A percentile compares a stretch with the other conserved stretches of the same genome.
phyloP scores from a whole-genome alignment of 352 stramenopile species.

The Globisporangium nodosum region DNA sequence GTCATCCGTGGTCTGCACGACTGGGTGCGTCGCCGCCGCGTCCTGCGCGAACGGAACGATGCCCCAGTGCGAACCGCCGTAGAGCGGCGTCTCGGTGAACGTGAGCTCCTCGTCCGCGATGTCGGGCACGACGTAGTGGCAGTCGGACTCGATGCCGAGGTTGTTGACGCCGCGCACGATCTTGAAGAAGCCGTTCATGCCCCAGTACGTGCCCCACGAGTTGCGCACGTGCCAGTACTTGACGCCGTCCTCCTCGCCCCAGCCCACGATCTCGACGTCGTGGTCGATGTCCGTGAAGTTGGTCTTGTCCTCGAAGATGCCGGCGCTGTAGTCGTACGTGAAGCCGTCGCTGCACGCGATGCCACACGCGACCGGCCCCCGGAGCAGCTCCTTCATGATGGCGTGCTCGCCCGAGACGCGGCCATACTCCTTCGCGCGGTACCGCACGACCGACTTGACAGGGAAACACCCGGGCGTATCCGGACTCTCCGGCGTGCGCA shows the following conservation, averaged over 20 bases:
- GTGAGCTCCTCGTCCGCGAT: constrained; percentile 46
- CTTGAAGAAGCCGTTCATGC: constrained; percentile 96
- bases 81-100: constrained; percentile 51
- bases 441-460: constrained; percentile 75
- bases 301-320: constrained; percentile 89
- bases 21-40: constrained; percentile 69
- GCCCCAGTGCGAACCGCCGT: constrained; percentile 52
- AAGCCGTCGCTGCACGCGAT: constrained; percentile 89
- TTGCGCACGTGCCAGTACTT: constrained; percentile 98
- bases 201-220: constrained; percentile 93
- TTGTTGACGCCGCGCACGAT: constrained; percentile 92
- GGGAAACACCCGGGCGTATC: constrained; percentile 48
- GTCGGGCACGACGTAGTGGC: constrained; percentile 73
- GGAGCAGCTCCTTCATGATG: constrained; percentile 80
- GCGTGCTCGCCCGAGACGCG: constrained; percentile 62
- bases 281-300: constrained; percentile 84
- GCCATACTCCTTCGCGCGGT: constrained; percentile 67
- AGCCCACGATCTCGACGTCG: constrained; percentile 86
- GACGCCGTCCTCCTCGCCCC: constrained; percentile 86
- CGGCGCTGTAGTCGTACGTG: constrained; percentile 89
- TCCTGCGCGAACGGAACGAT: constrained; percentile 49
- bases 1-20: constrained; percentile 74
- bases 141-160: constrained; percentile 82
- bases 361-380: constrained; percentile 89
- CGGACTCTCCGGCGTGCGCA: constrained; percentile 62